Evolutionary conservation across 768 basidiomycete genomes (phyloP), one percentile per base, ranked within the genome.

Genomic region (Epithele typhae): DNA sequence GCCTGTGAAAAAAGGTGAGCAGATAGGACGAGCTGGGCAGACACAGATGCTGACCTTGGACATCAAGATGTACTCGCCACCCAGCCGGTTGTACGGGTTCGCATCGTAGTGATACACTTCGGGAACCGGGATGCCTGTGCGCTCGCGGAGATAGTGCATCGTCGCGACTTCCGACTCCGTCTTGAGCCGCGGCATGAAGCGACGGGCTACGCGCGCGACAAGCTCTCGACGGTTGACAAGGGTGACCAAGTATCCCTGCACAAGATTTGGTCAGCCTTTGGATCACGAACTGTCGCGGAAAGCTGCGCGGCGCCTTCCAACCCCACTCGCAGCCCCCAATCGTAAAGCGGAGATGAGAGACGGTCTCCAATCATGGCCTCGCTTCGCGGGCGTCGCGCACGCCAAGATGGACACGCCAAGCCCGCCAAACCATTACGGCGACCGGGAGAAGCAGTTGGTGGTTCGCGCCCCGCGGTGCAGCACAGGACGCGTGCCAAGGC

Each of bases 161-260:
- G 89, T 92, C 3, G 89, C 88, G 7, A 90, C 84, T 60, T 92
- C 90, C 0, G 89, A 91, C 62, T 87, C 84, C 3, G 86, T 90
- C 69, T 92, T 92, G 54, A 90, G 75, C 25, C 84, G 77, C 1
- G 88, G 84, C 87, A 92, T 89, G 64, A 86, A 92, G 9, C 85
- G 78, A 41, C 88, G 82, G 3, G 89, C 89, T 19, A 92, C 86
- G 32, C 88, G 79, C 5, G 85, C 87, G 7, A 92, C 81, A 35
- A 92, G 62, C 48, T 85, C 74, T 41, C 75, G 68, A 14, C 74
- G 67, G 57, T 84, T 78, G 17, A 66, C 70, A 17, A 91, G 75
- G 7, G 80, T 84, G 41, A 91, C 69, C 2, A 88, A 74, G 68
- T 90, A 92, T 24, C 86, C 89, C 87, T 90, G 49, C 25, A 45